Evolutionary conservation across 2,329 filamentous ascomycete genomes (phyloP), one percentile per base, ranked within the genome.

Genomic region (Talaromyces funiculosus): DNA sequence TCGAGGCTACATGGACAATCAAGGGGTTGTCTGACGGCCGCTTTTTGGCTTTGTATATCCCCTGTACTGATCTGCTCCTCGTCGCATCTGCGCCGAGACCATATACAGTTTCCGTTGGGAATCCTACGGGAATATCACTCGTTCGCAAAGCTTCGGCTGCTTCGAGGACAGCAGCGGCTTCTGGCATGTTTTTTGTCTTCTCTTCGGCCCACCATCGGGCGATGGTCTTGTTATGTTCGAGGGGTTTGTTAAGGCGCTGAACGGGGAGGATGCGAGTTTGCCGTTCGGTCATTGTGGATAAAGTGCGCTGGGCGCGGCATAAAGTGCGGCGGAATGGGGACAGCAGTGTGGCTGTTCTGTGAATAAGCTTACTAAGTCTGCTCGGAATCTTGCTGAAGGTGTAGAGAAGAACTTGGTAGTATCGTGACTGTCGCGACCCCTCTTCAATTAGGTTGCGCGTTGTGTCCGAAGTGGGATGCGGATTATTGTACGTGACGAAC

Each of bases 91-190:
- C 94, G n/a, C 92, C 94, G 7, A 99, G 82, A 0, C 94, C 94
- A 72, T 99, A 99, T 0, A 99, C 94, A 0, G 94, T 99, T 77
- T 99, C 94, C 0, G 94, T 99, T 0, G 94, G 94, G 72, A 99
- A 99, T 1, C 90, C 94, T 53, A 99, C 91, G 4, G 94, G 94
- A 3, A 83, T 82, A 70, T 90, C 82, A 56, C 82, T 86, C 18
- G 80, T 80, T 56, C 80, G 83, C 37, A 96, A 79, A 64, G 86
- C 81, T 12, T 81, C 71, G 2, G 90, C 90, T 1, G 90, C 90
- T 59, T 85, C 78, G 61, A 79, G 76, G 38, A 96, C 80, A 60
- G 80, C 76, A 37, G 78, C 73, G 3, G 78, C 76, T 66, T 84
- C 82, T 2, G 71, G 63, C 3, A 77, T 80, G 12, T 70, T 65